These are phyloP conservation scores for Kwoniella shivajii DNA, from an alignment of 1,284 basidiomycete genomes.

Conservation along the genomic window DNA sequence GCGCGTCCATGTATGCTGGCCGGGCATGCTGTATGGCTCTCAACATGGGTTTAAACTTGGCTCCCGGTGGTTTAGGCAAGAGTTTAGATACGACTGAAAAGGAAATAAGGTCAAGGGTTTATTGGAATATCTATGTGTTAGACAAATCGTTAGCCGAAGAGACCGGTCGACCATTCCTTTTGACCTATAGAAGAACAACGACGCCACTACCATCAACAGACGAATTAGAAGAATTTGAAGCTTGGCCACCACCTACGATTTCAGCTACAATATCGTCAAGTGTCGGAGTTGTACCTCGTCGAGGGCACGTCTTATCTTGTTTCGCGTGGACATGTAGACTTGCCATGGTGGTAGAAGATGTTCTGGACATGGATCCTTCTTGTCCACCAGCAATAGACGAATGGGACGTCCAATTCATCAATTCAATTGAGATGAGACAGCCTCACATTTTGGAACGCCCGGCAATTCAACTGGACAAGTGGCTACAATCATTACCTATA, in stretches of 20 bases:
- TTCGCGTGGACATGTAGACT: constrained; percentile 48
- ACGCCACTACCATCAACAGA: constrained; percentile 51
- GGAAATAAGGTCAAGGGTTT: constrained; percentile 52
- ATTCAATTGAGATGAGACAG: constrained; percentile 2
- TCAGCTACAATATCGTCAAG: constrained; percentile 26
- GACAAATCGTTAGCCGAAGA: constrained; percentile 55
- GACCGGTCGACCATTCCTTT: constrained; percentile 53
- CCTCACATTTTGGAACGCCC: constrained; percentile 17
- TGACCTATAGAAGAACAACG: constrained; percentile 51
- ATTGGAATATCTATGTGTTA: constrained; percentile 55
- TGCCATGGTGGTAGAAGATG: constrained; percentile 48
- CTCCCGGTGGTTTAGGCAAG: constrained; percentile 24
- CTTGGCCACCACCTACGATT: constrained; percentile 47
- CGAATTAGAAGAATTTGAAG: constrained; percentile 55
- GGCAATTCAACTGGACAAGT: constrained; percentile 32
- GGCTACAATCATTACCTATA: constrained; percentile 31
- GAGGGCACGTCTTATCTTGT: constrained; percentile 40
- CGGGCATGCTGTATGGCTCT: constrained; percentile 54
- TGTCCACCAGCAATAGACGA: constrained; percentile 20
- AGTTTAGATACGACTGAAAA: constrained; percentile 23
- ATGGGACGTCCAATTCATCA: constrained; percentile 8
- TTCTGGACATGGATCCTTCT: constrained; percentile 42
- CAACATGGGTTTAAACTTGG: constrained; percentile 54
- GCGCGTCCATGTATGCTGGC: constrained; percentile 52
- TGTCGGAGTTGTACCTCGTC: constrained; percentile 32